Conservation (phyloP, 169 alveolate genomes). For the Eimeria maxima region DNA sequence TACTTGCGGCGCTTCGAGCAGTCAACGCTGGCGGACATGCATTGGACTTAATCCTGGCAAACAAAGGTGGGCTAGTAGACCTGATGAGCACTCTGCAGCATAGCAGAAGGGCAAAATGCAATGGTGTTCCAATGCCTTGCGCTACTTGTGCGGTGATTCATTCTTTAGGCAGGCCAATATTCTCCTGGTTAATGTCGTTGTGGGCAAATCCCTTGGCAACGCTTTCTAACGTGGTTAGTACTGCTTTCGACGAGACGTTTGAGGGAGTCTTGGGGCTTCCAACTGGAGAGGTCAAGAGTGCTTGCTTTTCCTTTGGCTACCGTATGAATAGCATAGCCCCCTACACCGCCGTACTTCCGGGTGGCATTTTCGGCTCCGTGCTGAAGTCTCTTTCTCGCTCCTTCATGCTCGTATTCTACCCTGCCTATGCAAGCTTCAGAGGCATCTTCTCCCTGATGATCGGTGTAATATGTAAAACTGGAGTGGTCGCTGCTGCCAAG, state of each 20-base stretch:
- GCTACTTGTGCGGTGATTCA: background rate
- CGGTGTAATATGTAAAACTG: slow-evolving; percentile 74
- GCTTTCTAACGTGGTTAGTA: slow-evolving; percentile 70
- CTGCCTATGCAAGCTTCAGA: slow-evolving; percentile 73
- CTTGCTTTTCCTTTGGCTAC: slow-evolving; percentile 77
- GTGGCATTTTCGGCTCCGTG: slow-evolving; percentile 74
- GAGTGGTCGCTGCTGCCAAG: slow-evolving; percentile 5
- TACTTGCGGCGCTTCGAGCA: slow-evolving; percentile 3
- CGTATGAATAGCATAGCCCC: slow-evolving; percentile 68
- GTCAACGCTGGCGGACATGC: slow-evolving; percentile 72
- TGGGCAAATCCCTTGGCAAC: slow-evolving; percentile 76
- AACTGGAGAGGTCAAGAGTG: slow-evolving; percentile 55
- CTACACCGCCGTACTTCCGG: slow-evolving; percentile 67
- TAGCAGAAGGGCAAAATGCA: background rate
- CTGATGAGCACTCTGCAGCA: background rate
- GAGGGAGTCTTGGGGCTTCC: slow-evolving; percentile 41
- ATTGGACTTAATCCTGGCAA: slow-evolving; percentile 52
- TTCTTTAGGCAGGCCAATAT: slow-evolving; percentile 38
- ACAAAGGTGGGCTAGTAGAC: background rate
- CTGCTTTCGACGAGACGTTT: slow-evolving; percentile 63
- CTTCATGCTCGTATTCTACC: slow-evolving; percentile 72
- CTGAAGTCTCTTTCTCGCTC: slow-evolving; percentile 73
- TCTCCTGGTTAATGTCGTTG: slow-evolving; percentile 70
- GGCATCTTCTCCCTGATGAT: slow-evolving; percentile 75
- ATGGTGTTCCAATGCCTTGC: background rate